A percentile compares a stretch with the other conserved stretches of the same genome.
These are phyloP conservation scores for Manihot esculenta DNA, from an alignment of 441 rosid species.

Conservation along the genomic window DNA sequence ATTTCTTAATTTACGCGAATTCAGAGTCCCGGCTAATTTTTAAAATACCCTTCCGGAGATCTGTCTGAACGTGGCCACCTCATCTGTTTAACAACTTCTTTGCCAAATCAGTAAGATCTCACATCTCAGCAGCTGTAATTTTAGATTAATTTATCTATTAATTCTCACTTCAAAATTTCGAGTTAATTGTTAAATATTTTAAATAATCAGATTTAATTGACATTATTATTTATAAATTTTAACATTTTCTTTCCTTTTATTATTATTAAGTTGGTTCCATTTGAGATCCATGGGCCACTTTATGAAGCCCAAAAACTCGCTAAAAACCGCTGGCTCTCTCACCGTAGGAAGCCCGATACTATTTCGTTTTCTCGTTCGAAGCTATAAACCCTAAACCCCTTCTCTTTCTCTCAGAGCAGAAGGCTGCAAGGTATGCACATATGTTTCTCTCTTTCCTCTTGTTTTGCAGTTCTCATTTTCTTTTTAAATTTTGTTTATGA, in stretches of 20 bases:
- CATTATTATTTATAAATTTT: no score
- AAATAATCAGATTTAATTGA: no score
- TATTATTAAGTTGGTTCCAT: not conserved
- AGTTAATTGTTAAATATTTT: no score
- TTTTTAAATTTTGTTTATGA: not conserved
- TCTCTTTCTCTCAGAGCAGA: not conserved
- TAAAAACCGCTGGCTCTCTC: no score
- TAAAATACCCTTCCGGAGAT: no score
- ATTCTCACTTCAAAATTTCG: not conserved
- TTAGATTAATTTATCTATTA: not conserved
- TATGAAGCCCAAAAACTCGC: not conserved
- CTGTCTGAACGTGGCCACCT: not conserved
- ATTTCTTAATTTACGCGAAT: no score
- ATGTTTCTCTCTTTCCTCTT: no score
- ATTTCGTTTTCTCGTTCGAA: not conserved
- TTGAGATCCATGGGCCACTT: no score
- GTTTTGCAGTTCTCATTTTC: not conserved
- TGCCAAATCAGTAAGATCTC: no score
- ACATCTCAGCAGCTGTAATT: not conserved
- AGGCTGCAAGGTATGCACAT: not conserved
- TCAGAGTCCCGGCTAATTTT: no score
- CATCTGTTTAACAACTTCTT: not conserved
- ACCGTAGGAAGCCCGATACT: no score
- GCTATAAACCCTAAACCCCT: slow-evolving; percentile 19
- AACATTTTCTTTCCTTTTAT: no score